Base-by-base conservation (phyloP, 768 basidiomycete species). In the Mrakia gelida region DNA sequence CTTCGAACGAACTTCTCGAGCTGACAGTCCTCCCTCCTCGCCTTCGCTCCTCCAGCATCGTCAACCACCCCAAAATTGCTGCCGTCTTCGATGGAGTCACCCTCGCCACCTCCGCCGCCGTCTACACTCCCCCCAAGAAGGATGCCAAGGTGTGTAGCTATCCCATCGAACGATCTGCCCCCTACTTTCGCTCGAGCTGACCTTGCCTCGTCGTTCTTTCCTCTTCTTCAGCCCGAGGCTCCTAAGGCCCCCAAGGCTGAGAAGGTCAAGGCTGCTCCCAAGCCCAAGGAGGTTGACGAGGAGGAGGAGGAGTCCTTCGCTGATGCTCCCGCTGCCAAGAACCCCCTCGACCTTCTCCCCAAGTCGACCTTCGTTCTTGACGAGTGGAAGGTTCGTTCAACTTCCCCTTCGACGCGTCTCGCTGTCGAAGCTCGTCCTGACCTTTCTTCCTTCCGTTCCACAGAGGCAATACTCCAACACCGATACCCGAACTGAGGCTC, bases 381-480 rank as follows among this genome's bases (percentile, higher is more conserved):
- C 85, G 94, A 98, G 86, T 97, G 94, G 94, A 98, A 98, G 49
- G 49, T 52, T 1, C 49, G 49, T 52, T 52, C 49, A 52, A 52
- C 49, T 52, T 45, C 11, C 49, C 18, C 49, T 21, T 52, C 49
- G 49, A 52, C 49, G 49, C 49, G 49, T 52, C 49, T 52, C 49
- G 15, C 18, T 52, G 15, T 52, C 18, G 18, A 52, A 52, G 6
- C 18, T 52, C 18, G 16, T 52, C 18, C 49, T 52, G 49, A 52
- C 49, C 18, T 52, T 18, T 16, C 16, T 52, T 52, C 49, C 49
- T 52, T 52, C 18, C 49, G 15, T 52, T 52, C 49, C 18, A 21
- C 49, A 52, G 85, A 91, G 93, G 65, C 91, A 92, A 63, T 99
- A 98, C 88, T 97, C 95, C 82, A 98, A 98, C 91, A 91, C 91